These are phyloP conservation scores for Eucalyptus sp. DNA, from an alignment of 345 rosid species.

Conservation along the genomic window DNA sequence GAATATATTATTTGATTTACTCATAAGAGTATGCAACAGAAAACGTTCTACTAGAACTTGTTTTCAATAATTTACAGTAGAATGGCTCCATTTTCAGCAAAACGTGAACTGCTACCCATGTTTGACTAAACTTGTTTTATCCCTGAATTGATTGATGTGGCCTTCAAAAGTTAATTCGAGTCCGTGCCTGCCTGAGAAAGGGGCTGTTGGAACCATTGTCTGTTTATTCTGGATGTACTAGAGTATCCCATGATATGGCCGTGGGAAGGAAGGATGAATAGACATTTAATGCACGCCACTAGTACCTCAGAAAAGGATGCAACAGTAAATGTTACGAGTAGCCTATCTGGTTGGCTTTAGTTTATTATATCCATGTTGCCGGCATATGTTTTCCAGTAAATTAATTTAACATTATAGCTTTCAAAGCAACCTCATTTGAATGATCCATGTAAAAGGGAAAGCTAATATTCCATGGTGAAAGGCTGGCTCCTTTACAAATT, in stretches of 20 bases:
- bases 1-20: not conserved
- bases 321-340: not conserved
- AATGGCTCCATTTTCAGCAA: not conserved
- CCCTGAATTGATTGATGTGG: not conserved
- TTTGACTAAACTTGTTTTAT: not conserved
- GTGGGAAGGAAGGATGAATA: not conserved
- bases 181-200: not conserved
- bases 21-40: not conserved
- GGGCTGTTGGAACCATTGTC: not conserved
- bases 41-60: not conserved
- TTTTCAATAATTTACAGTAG: not conserved
- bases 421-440: not conserved
- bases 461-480: not conserved
- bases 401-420: not conserved
- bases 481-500: not conserved
- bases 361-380: not conserved
- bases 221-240: not conserved
- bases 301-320: not conserved
- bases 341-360: not conserved
- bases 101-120: not conserved
- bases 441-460: not conserved
- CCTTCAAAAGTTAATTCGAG: not conserved
- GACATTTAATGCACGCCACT: not conserved
- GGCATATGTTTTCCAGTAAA: not conserved
- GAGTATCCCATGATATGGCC: not conserved